Evolutionary conservation across 179 eudicot species (phyloP).

Genomic region (Corrigiola litoralis): DNA sequence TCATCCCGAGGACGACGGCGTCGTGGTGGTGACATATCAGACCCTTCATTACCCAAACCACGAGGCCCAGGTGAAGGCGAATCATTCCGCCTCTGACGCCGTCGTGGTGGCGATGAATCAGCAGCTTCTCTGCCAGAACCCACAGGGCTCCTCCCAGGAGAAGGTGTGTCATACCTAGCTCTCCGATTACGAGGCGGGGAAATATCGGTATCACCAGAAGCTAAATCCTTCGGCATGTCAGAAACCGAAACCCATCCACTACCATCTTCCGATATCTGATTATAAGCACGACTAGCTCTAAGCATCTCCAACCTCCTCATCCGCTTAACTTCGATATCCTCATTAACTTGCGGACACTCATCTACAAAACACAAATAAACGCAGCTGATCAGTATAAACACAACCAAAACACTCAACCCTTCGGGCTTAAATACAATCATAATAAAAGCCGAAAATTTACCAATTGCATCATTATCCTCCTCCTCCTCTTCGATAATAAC

Average conservation of each 20-base stretch:
- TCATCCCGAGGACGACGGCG: constrained; percentile 13
- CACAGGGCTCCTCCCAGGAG: constrained; percentile 30
- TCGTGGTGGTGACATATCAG: constrained; percentile 45
- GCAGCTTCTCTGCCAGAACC: constrained; percentile 16
- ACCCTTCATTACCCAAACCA: neutral
- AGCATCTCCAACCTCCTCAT: constrained; percentile 71
- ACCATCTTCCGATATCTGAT: constrained; percentile 85
- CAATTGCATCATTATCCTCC: constrained; percentile 62
- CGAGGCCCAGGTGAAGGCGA: constrained; percentile 33
- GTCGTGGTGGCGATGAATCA: constrained; percentile 56
- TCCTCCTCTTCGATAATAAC: constrained; percentile 64
- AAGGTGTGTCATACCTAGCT: constrained; percentile 50
- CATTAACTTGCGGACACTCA: constrained; percentile 73
- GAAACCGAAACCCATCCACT: constrained; percentile 88
- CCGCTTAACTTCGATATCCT: constrained; percentile 79
- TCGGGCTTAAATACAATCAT: neutral
- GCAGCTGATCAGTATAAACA: neutral
- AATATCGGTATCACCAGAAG: constrained; percentile 36
- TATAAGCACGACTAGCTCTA: constrained; percentile 49
- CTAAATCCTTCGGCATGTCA: constrained; percentile 28
- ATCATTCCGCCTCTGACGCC: constrained; percentile 22
- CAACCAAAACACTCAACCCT: neutral
- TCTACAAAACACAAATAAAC: constrained; percentile 28
- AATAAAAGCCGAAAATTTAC: constrained; percentile 27
- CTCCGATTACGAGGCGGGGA: constrained; percentile 58